These are phyloP conservation scores for Phytophthora vignae DNA, from an alignment of 352 stramenopile species.

Conservation along the genomic window DNA sequence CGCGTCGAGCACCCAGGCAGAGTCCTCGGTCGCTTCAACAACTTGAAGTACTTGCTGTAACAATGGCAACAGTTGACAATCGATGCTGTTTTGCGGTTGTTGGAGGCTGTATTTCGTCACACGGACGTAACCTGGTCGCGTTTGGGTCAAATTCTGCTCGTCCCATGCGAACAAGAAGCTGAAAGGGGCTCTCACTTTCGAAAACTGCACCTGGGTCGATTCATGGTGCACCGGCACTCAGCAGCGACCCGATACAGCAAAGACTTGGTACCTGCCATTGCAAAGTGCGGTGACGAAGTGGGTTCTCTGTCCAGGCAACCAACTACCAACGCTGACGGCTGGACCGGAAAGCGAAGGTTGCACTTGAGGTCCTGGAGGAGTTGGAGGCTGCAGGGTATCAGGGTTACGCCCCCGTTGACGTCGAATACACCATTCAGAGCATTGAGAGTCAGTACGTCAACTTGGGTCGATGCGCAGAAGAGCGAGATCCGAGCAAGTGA, in stretches of 20 bases:
- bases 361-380: neutral
- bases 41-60: conserved; percentile 6
- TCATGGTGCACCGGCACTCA: neutral
- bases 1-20: conserved; percentile 10
- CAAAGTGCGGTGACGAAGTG: neutral
- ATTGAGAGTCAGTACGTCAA: neutral
- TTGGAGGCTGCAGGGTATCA: neutral
- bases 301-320: neutral
- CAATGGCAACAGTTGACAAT: neutral
- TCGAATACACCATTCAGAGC: neutral
- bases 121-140: neutral
- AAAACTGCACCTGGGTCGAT: neutral
- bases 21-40: conserved; percentile 19
- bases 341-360: neutral
- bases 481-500: neutral
- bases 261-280: neutral
- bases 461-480: neutral
- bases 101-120: neutral
- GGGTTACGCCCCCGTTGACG: neutral
- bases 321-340: neutral
- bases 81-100: neutral
- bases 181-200: neutral
- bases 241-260: neutral
- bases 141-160: too few relatives aligned
- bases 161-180: neutral